phyloP scores from a whole-genome alignment of 257 asterid species.

The Solanum infundibuliforme region DNA sequence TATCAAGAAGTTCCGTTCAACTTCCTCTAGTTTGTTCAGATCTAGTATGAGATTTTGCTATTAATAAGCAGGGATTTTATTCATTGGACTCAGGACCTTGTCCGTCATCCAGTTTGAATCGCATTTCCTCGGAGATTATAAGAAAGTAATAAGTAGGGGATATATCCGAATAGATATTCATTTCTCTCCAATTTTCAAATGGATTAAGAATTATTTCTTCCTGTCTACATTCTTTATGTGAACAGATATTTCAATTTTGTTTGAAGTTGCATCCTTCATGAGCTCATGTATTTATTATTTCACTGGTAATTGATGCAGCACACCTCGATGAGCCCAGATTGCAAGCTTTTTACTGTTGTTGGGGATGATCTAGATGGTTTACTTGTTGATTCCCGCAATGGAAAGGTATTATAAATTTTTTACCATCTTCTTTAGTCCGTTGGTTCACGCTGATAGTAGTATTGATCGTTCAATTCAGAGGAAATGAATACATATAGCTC shows the following conservation, averaged over 20 bases:
- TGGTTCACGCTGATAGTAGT: neutral
- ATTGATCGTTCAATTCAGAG: neutral
- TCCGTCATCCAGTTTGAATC: neutral
- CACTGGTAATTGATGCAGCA: constrained; percentile 36
- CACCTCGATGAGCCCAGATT: constrained; percentile 60
- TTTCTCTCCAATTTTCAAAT: neutral
- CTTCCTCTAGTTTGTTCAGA: neutral
- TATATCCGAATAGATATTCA: neutral
- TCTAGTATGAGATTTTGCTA: neutral
- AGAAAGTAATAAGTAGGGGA: neutral
- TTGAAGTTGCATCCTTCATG: neutral
- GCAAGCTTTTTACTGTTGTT: constrained; percentile 54
- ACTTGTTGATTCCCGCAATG: constrained; percentile 51
- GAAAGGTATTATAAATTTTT: constrained; percentile 36
- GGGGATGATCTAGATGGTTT: constrained; percentile 60
- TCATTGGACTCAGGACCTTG: neutral
- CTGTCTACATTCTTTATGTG: neutral
- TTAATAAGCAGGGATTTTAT: neutral
- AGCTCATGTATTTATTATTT: neutral
- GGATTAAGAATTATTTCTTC: neutral
- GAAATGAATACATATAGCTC: neutral
- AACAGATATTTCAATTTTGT: neutral
- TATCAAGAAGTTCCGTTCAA: neutral
- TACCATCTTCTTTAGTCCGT: neutral
- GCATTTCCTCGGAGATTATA: neutral